phyloP scores from a whole-genome alignment of 768 basidiomycete species.

The Trametes villosa region DNA sequence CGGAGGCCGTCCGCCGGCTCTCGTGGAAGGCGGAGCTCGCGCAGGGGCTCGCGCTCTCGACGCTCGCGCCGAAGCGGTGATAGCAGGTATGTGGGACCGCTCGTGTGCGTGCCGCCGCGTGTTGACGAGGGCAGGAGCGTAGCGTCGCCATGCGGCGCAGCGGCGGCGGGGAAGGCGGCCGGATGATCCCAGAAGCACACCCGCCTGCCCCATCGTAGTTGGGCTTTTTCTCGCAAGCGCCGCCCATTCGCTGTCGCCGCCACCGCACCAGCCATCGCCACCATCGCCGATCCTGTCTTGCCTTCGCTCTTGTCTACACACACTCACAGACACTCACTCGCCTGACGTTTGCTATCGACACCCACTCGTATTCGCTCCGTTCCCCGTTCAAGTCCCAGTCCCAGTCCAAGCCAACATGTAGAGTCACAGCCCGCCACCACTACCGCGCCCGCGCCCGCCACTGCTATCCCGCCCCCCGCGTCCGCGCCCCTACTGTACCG shows the following conservation, averaged over 20 bases:
- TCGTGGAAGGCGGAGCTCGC: constrained; percentile 87
- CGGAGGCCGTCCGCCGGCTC: constrained; percentile 73
- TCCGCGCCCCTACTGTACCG: constrained; percentile 13
- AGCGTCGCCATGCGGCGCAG: not conserved
- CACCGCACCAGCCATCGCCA: not conserved
- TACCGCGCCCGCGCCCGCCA: not conserved
- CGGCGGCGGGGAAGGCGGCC: not conserved
- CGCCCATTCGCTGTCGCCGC: not conserved
- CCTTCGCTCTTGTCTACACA: not conserved
- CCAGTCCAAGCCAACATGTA: too few species aligned
- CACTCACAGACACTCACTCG: not conserved
- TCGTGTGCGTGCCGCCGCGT: not conserved
- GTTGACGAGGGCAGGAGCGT: not conserved
- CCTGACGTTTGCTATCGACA: constrained; percentile 1
- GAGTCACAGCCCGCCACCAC: constrained; percentile 6
- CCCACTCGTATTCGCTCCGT: constrained; percentile 1
- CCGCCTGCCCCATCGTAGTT: not conserved
- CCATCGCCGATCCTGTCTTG: not conserved
- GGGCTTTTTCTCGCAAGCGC: too few species aligned
- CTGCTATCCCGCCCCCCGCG: not conserved
- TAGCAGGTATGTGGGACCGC: constrained; percentile 15
- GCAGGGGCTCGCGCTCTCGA: constrained; percentile 73
- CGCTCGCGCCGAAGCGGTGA: constrained; percentile 63
- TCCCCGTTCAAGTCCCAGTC: not conserved
- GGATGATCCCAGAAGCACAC: constrained; percentile 2